Evolutionary conservation across 202 grass and related monocot species (phyloP).

Genomic region (Eragrostis tef): DNA sequence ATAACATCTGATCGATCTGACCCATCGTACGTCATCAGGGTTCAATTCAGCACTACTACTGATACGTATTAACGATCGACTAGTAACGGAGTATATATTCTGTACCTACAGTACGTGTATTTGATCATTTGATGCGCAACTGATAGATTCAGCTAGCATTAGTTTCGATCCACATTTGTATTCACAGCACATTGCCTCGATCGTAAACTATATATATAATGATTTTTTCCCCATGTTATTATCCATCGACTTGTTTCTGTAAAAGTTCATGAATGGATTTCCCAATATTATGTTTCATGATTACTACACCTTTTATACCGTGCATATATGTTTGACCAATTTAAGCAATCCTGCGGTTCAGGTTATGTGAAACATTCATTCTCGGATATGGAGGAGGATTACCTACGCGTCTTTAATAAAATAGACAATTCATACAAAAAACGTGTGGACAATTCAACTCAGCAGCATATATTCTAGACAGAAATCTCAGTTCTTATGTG

Average conservation of each 20-base stretch:
- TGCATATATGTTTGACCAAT: not conserved
- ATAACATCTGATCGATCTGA: slow-evolving; percentile 21
- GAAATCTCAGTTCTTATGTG: not conserved
- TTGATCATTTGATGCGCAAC: slow-evolving; percentile 18
- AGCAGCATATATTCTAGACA: not conserved
- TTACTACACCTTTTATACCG: no score
- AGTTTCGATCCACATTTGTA: not conserved
- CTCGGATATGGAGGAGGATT: no score
- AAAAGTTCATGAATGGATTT: not conserved
- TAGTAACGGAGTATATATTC: not conserved
- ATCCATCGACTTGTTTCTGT: not conserved
- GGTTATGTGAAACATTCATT: no score
- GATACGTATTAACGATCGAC: not conserved
- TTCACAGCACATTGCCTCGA: not conserved
- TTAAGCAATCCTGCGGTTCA: not conserved
- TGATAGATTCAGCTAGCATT: slow-evolving; percentile 14
- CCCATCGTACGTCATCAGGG: not conserved
- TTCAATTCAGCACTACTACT: not conserved
- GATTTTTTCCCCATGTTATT: not conserved
- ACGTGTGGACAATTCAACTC: not conserved
- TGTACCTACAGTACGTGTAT: slow-evolving; percentile 10
- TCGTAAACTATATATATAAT: not conserved
- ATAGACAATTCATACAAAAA: no score
- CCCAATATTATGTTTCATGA: not conserved
- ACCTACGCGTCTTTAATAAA: no score